Evolutionary conservation across 208 protist species (phyloP).

Genomic region (Leishmania gerbilli): DNA sequence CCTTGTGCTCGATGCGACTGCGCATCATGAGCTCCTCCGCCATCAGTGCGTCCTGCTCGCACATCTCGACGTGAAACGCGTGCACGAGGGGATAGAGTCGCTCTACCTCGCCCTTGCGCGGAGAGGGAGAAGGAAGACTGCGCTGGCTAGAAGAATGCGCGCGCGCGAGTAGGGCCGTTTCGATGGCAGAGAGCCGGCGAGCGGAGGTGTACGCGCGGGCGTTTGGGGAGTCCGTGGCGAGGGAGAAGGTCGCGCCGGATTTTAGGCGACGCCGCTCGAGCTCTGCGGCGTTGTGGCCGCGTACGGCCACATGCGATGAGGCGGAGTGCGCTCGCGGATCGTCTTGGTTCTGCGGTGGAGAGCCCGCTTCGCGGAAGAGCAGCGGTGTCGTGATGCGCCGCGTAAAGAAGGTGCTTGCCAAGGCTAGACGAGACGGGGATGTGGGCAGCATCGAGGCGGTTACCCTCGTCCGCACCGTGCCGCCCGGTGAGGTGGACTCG

Average conservation of each 20-base stretch:
- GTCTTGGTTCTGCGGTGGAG: too few relatives aligned
- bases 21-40: conserved; percentile 44
- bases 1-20: conserved; percentile 40
- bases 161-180: conserved; percentile 24
- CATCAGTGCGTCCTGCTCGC: conserved; percentile 36
- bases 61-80: conserved; percentile 28
- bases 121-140: neutral
- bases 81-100: conserved; percentile 37
- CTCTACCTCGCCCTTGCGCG: conserved; percentile 14
- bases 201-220: neutral
- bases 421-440: neutral
- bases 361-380: neutral
- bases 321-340: neutral
- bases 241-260: neutral
- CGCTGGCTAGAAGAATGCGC: neutral
- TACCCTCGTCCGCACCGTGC: neutral
- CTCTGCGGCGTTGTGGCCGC: too few relatives aligned
- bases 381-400: neutral
- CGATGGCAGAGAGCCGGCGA: conserved; percentile 19
- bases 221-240: neutral
- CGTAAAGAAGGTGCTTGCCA: neutral
- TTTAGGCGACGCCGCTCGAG: neutral
- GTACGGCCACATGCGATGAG: neutral
- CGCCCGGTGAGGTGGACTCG: neutral
- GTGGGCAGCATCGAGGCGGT: neutral